Percentiles rank a stretch among this genome's conserved stretches.
Conservation (phyloP, 495 filamentous ascomycete species). For the Penicillium ochrochloron region DNA sequence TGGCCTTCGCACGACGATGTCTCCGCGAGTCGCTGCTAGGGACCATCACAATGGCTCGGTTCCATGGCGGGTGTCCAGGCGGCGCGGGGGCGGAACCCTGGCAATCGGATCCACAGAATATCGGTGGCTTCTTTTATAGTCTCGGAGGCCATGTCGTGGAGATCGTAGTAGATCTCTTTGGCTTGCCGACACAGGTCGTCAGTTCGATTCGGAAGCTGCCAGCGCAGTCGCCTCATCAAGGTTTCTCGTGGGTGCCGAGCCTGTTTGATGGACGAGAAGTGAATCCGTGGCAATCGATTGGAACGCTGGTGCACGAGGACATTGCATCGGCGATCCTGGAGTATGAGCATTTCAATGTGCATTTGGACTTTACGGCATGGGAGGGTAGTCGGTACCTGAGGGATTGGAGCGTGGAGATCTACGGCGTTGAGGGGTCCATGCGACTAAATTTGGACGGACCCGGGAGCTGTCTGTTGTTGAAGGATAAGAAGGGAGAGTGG, state of each 20-base stretch:
- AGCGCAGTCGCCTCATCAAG: background rate
- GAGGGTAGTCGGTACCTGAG: background rate
- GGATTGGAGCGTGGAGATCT: background rate
- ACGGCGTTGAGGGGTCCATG: background rate
- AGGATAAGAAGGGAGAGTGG: background rate
- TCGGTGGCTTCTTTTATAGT: constrained; percentile 22
- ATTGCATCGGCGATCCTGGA: constrained; percentile 24
- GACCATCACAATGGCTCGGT: constrained; percentile 21
- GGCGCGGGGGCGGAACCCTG: constrained; percentile 25
- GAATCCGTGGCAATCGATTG: constrained; percentile 6
- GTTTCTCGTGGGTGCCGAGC: background rate
- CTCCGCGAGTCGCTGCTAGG: constrained; percentile 17
- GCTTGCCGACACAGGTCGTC: constrained; percentile 16
- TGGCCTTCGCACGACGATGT: constrained; percentile 20
- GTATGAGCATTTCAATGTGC: constrained; percentile 16
- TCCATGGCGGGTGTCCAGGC: constrained; percentile 26
- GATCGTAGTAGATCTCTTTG: constrained; percentile 20
- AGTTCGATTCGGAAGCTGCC: constrained; percentile 26
- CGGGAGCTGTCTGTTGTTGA: background rate
- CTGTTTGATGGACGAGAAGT: background rate
- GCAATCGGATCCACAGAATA: constrained; percentile 16
- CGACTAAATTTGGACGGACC: background rate
- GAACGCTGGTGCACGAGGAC: constrained; percentile 23
- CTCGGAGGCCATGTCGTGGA: constrained; percentile 21
- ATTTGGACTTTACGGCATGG: constrained; percentile 21